Percentiles rank a stretch among this genome's conserved stretches.
Evolutionary conservation across 129 eudicot genomes (phyloP).

Genomic region (Flaveria trinervia): DNA sequence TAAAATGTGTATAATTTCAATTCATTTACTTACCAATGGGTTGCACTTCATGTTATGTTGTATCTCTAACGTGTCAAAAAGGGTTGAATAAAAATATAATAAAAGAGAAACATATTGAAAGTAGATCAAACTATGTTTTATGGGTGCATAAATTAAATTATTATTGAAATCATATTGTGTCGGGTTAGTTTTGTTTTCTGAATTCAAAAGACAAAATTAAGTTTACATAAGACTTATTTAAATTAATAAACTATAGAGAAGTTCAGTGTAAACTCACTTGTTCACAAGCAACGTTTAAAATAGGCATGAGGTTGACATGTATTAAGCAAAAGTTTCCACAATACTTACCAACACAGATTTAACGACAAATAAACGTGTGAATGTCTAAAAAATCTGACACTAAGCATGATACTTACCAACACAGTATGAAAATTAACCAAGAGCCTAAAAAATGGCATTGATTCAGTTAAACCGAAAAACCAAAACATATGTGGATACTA

Average conservation of each 20-base stretch:
- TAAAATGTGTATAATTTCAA: background rate
- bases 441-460: slow-evolving; percentile 55
- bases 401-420: slow-evolving; percentile 37
- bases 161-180: slow-evolving; percentile 47
- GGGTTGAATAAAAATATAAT: background rate
- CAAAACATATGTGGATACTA: background rate
- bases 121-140: background rate
- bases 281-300: slow-evolving; percentile 50
- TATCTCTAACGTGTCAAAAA: background rate
- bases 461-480: slow-evolving; percentile 28
- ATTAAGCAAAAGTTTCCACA: slow-evolving; percentile 52
- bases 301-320: slow-evolving; percentile 55
- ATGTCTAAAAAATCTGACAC: background rate
- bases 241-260: background rate
- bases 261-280: slow-evolving; percentile 32
- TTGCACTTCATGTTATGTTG: background rate
- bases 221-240: background rate
- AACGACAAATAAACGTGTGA: background rate
- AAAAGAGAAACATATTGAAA: background rate
- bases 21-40: background rate
- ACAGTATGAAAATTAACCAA: slow-evolving; percentile 54
- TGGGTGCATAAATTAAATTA: background rate
- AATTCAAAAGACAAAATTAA: background rate
- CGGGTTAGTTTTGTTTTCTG: slow-evolving; percentile 99
- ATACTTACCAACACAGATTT: background rate